Evolutionary conservation across 2,329 filamentous ascomycete species (phyloP).

Genomic region (Pestalotiopsis sp.): DNA sequence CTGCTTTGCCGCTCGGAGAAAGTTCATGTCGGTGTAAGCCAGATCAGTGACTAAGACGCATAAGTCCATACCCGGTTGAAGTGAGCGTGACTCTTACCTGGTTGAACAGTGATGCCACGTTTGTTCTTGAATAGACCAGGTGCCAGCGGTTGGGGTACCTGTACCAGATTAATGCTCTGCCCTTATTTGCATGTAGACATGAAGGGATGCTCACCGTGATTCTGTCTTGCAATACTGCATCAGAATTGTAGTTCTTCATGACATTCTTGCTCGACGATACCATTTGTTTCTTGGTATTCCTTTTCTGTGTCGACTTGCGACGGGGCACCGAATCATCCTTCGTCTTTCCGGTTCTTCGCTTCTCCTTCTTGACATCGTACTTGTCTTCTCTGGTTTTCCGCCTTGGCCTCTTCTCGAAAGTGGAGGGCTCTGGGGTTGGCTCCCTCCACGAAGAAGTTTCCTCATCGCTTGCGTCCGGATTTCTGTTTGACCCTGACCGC

Average conservation of each 20-base stretch:
- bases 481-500: background rate
- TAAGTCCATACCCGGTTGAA: background rate
- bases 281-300: slow-evolving; percentile 27
- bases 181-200: no score
- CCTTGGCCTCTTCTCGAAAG: slow-evolving; percentile 53
- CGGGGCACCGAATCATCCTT: slow-evolving; percentile 13
- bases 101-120: slow-evolving; percentile 33
- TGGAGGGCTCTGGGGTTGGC: slow-evolving; percentile 7
- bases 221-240: slow-evolving; percentile 51
- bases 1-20: slow-evolving; percentile 34
- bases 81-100: slow-evolving; percentile 32
- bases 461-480: background rate
- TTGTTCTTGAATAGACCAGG: slow-evolving; percentile 49
- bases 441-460: slow-evolving; percentile 20
- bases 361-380: slow-evolving; percentile 47
- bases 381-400: slow-evolving; percentile 58
- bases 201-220: slow-evolving; percentile 47
- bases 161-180: background rate
- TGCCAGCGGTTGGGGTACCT: slow-evolving; percentile 32
- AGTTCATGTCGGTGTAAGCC: slow-evolving; percentile 52
- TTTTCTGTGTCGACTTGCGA: slow-evolving; percentile 18
- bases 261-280: slow-evolving; percentile 45
- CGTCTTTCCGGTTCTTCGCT: slow-evolving; percentile 25
- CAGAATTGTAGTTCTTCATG: slow-evolving; percentile 57
- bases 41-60: slow-evolving; percentile 49